These are phyloP conservation scores for Sabuloglossum arenarium DNA, from an alignment of 495 filamentous ascomycete species.

Conservation along the genomic window DNA sequence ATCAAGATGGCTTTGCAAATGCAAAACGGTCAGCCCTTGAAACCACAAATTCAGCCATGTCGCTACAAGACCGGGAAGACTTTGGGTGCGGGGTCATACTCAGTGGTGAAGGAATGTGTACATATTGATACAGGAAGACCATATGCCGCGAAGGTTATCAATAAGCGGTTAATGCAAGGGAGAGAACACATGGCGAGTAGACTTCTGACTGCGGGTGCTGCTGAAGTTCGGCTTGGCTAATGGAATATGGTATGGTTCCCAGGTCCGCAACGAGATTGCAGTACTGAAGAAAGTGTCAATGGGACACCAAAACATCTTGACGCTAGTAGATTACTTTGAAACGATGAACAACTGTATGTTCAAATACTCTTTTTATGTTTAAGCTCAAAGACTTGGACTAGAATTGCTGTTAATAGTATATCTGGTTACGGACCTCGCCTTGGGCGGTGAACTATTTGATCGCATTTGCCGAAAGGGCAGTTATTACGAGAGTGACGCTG, in stretches of 20 bases:
- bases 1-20: background rate
- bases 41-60: slow-evolving; percentile 51
- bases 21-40: slow-evolving; percentile 10
- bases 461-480: slow-evolving; percentile 95
- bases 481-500: slow-evolving; percentile 94
- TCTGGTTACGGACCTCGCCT: slow-evolving; percentile 87
- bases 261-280: slow-evolving; percentile 97
- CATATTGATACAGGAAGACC: slow-evolving; percentile 96
- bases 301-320: slow-evolving; percentile 95
- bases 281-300: slow-evolving; percentile 91
- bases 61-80: slow-evolving; percentile 99
- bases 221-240: background rate
- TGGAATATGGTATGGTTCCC: background rate
- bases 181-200: slow-evolving; percentile 83
- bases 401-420: slow-evolving; percentile 37
- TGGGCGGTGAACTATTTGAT: slow-evolving; percentile 93
- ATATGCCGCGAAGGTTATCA: slow-evolving; percentile 98
- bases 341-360: slow-evolving; percentile 85
- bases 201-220: background rate
- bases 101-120: slow-evolving; percentile 98
- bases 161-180: slow-evolving; percentile 93
- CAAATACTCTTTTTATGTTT: background rate
- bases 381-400: background rate
- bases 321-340: slow-evolving; percentile 96
- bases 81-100: slow-evolving; percentile 86